Percentiles rank a stretch among this genome's conserved stretches.
Evolutionary conservation across 768 basidiomycete genomes (phyloP).

Genomic region (Kwoniella bestiolae): DNA sequence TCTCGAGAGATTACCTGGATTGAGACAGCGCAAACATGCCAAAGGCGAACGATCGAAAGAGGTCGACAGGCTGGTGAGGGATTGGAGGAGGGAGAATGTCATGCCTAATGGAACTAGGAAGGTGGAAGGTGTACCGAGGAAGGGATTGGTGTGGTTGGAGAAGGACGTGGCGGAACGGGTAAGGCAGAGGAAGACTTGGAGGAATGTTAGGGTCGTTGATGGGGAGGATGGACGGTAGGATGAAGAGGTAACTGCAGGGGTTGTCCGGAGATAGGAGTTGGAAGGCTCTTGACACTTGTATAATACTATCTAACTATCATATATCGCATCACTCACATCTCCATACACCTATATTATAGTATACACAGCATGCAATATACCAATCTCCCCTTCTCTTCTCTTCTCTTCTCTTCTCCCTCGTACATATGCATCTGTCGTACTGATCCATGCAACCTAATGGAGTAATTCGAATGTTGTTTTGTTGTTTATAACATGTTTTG

Average conservation of each 20-base stretch:
- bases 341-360: constrained; percentile 11
- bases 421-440: neutral
- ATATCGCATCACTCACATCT: neutral
- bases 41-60: constrained; percentile 28
- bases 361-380: constrained; percentile 15
- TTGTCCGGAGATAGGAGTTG: too few species aligned
- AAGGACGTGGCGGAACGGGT: constrained; percentile 20
- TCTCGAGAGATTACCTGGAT: constrained; percentile 52
- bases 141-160: constrained; percentile 20
- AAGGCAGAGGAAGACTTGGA: constrained; percentile 34
- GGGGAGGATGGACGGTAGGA: neutral
- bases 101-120: constrained; percentile 27
- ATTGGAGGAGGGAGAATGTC: constrained; percentile 28
- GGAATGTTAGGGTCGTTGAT: constrained; percentile 16
- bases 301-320: neutral
- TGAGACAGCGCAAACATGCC: constrained; percentile 32
- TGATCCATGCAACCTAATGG: neutral
- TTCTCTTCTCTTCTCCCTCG: neutral
- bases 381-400: neutral
- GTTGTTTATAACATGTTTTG: neutral
- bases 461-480: too few species aligned
- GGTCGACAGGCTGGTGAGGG: constrained; percentile 24
- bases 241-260: too few species aligned
- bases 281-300: too few species aligned
- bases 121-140: constrained; percentile 15